Percentiles rank a stretch among this genome's conserved stretches.
These are phyloP conservation scores for Vigna unguiculata DNA, from an alignment of 306 rosid genomes.

Conservation along the genomic window DNA sequence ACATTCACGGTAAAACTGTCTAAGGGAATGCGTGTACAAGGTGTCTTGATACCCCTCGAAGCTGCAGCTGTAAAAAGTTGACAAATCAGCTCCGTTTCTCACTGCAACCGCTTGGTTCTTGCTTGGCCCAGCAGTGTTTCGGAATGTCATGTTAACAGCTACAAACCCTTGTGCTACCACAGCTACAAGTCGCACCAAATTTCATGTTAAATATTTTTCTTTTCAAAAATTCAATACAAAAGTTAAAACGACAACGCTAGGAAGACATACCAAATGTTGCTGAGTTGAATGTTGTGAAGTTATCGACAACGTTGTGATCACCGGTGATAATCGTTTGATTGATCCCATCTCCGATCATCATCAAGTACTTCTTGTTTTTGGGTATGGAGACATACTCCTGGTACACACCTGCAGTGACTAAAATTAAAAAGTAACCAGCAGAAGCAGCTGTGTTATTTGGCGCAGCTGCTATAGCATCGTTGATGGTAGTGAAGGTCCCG, in stretches of 20 bases:
- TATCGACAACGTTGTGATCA: constrained; percentile 69
- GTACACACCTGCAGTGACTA: constrained; percentile 66
- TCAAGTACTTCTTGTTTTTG: constrained; percentile 64
- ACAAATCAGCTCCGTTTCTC: constrained; percentile 73
- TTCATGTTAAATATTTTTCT: not conserved
- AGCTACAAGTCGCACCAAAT: constrained; percentile 50
- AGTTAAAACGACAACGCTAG: not conserved
- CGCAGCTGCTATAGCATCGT: constrained; percentile 67
- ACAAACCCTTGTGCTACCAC: constrained; percentile 70
- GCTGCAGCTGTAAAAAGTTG: constrained; percentile 79
- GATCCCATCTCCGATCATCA: constrained; percentile 84
- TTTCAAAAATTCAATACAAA: not conserved
- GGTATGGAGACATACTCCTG: constrained; percentile 68
- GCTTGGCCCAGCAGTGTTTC: constrained; percentile 80
- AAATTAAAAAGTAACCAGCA: constrained; percentile 70
- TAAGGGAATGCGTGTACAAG: constrained; percentile 69
- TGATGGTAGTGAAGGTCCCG: constrained; percentile 71
- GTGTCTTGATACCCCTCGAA: constrained; percentile 91
- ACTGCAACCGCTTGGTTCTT: constrained; percentile 87
- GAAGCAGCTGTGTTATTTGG: constrained; percentile 60
- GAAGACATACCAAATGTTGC: constrained; percentile 69
- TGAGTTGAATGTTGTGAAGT: constrained; percentile 82
- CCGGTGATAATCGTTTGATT: constrained; percentile 78
- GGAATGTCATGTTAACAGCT: constrained; percentile 76
- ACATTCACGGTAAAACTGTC: constrained; percentile 88